These are phyloP conservation scores for Bolboschoenoplectus hybrid DNA, from an alignment of 202 grass and related monocot species.

Conservation along the genomic window DNA sequence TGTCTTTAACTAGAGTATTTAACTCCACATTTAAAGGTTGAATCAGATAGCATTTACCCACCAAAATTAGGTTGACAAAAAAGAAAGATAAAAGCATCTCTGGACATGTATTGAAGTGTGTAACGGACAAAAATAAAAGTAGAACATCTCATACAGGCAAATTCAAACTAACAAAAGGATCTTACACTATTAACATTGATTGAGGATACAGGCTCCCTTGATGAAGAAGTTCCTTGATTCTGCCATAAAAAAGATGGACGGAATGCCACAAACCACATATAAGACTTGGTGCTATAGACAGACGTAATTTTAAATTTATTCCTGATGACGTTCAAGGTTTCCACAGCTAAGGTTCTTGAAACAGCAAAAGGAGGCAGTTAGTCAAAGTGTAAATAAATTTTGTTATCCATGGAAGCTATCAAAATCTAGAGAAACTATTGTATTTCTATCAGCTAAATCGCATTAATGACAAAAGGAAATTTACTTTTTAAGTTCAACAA, in stretches of 20 bases:
- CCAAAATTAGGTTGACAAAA: neutral
- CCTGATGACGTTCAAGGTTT: neutral
- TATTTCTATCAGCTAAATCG: neutral
- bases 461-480: neutral
- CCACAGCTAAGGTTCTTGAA: neutral
- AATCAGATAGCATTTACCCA: neutral
- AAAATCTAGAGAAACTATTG: neutral
- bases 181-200: constrained; percentile 30
- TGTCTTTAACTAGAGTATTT: neutral
- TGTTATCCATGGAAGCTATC: constrained; percentile 7
- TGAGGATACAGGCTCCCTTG: neutral
- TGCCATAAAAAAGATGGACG: constrained; percentile 8
- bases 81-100: neutral
- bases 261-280: neutral
- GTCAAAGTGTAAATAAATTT: neutral
- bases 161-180: constrained; percentile 12
- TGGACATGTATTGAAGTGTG: neutral
- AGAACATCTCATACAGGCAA: neutral
- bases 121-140: neutral
- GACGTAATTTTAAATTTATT: neutral
- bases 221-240: constrained; percentile 26
- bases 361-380: neutral
- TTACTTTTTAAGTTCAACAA: neutral
- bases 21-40: constrained; percentile 1
- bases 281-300: neutral